Conservation (phyloP, 2,329 filamentous ascomycete genomes). For the Penicillium hordei region DNA sequence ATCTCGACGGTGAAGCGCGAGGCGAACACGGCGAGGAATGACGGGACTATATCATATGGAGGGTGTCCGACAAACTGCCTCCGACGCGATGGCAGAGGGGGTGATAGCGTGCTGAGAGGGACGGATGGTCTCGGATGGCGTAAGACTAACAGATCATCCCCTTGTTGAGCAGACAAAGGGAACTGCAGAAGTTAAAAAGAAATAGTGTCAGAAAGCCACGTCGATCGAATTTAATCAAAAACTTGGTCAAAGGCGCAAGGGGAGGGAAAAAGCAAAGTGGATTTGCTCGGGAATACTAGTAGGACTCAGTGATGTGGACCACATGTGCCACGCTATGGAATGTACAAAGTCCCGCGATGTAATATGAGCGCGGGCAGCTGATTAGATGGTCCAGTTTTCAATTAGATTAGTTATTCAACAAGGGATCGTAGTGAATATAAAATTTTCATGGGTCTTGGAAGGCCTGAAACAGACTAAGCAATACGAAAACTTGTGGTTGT, state of each 20-base stretch:
- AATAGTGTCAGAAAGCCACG: constrained; percentile 14
- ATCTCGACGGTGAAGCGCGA: constrained; percentile 14
- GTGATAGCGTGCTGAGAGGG: constrained; percentile 17
- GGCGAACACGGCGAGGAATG: background rate
- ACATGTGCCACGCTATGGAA: constrained; percentile 22
- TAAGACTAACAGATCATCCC: constrained; percentile 21
- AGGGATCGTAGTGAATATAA: background rate
- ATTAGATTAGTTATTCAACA: background rate
- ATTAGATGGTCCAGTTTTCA: constrained; percentile 6
- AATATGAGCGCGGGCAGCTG: background rate
- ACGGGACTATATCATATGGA: constrained; percentile 21
- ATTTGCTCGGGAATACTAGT: background rate
- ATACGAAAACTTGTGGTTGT: background rate
- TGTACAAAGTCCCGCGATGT: constrained; percentile 3
- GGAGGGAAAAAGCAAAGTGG: constrained; percentile 13
- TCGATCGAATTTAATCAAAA: constrained; percentile 1
- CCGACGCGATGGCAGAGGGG: constrained; percentile 11
- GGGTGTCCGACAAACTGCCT: background rate
- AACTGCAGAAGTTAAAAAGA: constrained; percentile 7
- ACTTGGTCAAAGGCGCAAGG: constrained; percentile 1
- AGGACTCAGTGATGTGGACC: constrained; percentile 8
- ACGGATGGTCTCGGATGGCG: constrained; percentile 26
- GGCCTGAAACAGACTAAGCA: constrained; percentile 11
- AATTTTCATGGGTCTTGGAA: background rate
- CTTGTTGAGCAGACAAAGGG: constrained; percentile 11